These are phyloP conservation scores for Cladosporium halotolerans DNA, from an alignment of 2,329 filamentous ascomycete genomes.

Conservation along the genomic window DNA sequence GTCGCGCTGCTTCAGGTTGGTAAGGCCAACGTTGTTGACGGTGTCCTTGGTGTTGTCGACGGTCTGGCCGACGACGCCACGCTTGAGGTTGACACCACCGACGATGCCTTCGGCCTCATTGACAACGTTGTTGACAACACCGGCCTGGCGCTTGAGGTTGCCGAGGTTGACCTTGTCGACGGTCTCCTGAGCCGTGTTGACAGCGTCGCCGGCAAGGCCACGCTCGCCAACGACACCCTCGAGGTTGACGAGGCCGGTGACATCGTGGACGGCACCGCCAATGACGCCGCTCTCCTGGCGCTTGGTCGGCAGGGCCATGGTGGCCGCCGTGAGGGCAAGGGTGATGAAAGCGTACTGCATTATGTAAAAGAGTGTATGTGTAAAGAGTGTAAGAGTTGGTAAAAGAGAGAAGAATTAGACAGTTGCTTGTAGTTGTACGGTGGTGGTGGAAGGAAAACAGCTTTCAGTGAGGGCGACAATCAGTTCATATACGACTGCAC, in stretches of 20 bases:
- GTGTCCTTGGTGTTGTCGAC: not conserved
- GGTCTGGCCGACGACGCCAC: not conserved
- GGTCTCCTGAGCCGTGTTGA: not conserved
- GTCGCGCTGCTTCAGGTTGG: not conserved
- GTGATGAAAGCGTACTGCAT: slow-evolving; percentile 11
- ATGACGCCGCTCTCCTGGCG: slow-evolving; percentile 47
- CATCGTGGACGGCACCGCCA: slow-evolving; percentile 83
- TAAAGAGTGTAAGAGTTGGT: not conserved
- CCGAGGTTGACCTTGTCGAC: slow-evolving; percentile 10
- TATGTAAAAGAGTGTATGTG: not conserved
- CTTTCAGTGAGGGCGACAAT: not conserved
- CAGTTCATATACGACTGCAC: too few relatives aligned
- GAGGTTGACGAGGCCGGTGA: slow-evolving; percentile 74
- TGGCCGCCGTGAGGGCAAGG: slow-evolving; percentile 9
- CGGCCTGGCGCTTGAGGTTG: slow-evolving; percentile 2
- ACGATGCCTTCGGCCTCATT: not conserved
- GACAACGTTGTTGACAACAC: not conserved
- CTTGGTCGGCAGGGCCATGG: slow-evolving; percentile 7
- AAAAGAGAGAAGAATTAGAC: slow-evolving; percentile 6
- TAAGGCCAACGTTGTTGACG: not conserved
- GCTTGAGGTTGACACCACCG: not conserved
- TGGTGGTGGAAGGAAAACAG: slow-evolving; percentile 1
- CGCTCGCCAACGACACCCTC: not conserved
- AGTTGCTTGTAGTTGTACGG: not conserved
- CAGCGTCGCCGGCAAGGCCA: not conserved